Evolutionary conservation across 1,284 basidiomycete species (phyloP).

Genomic region (Wallemia hederae): DNA sequence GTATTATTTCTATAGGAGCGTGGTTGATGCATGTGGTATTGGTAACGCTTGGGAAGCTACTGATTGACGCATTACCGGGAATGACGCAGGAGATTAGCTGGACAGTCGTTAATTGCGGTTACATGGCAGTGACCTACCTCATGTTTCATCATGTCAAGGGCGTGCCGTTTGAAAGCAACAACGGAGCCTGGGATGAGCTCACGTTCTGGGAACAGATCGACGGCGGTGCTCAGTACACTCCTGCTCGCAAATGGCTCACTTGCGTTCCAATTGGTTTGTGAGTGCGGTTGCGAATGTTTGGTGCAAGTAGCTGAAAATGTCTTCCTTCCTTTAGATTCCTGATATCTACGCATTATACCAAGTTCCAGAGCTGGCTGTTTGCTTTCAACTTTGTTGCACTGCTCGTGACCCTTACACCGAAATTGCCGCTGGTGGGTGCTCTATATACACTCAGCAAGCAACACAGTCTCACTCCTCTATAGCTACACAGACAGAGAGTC

Average conservation of each 20-base stretch:
- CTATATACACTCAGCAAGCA: neutral
- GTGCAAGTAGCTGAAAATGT: neutral
- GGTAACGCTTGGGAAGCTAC: conserved; percentile 63
- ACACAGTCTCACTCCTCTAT: conserved; percentile 3
- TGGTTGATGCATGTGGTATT: conserved; percentile 94
- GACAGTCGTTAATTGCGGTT: conserved; percentile 77
- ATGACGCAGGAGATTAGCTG: conserved; percentile 83
- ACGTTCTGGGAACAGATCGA: conserved; percentile 99
- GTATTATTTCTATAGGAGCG: conserved; percentile 32
- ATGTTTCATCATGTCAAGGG: conserved; percentile 99
- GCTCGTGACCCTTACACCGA: conserved; percentile 59
- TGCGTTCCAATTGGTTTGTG: conserved; percentile 69
- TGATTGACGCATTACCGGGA: conserved; percentile 77
- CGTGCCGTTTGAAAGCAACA: conserved; percentile 73
- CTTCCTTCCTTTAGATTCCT: conserved; percentile 35
- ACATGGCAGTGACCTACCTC: conserved; percentile 77
- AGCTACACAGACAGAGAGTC: conserved; percentile 50
- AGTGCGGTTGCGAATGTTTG: conserved; percentile 16
- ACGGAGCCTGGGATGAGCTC: conserved; percentile 84
- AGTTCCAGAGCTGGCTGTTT: conserved; percentile 76
- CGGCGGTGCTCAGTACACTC: conserved; percentile 90
- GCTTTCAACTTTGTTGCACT: conserved; percentile 66
- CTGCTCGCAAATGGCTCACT: conserved; percentile 90
- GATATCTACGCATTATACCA: conserved; percentile 90
- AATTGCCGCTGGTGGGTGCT: conserved; percentile 53